Base-by-base conservation (phyloP, 225 moss, liverwort and hornwort genomes). In the Sphagnum tenellum region DNA sequence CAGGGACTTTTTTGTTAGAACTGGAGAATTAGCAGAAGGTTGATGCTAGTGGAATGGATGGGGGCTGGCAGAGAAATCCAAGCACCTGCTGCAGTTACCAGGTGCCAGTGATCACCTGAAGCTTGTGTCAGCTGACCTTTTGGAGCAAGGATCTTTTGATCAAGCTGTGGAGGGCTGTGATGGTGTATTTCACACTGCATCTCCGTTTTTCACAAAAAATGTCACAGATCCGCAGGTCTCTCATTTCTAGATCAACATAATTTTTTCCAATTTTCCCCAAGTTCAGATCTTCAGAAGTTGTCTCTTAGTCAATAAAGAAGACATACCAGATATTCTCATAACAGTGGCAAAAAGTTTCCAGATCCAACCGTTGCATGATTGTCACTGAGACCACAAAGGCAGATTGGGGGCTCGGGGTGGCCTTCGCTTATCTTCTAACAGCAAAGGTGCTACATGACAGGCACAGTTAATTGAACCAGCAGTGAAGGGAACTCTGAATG, bases 161-260 rank as follows among this genome's bases (percentile, higher is more conserved):
- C 69, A 8, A 2, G 73, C 64, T 7, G 68, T 81, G 1, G 47
- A 75, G 71, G 81, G 75, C 52, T 84, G 84, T 57, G 77, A 57
- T 44, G 84, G 84, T 4, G 81, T 84, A 10, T 78, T 81, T 51
- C 84, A 84, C 65, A 80, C 80, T 6, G 84, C 81, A 44, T 84
- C 79, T 66, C 84, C 84, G 2, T 81, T 81, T 56, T 77, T 84
- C 12, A 60, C 49, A 52, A 12, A 46, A 11, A 47, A 70, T 0
- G 13, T 61, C 3, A 61, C 78, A 49, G 73, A 84, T 62, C 78
- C 81, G 0, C 74, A 84, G 64, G 81, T 93, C 55, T 46, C 57
- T 3, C 2, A 13, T 7, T 3, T 4, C 47, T 55, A 44, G 9
- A 45, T 9, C 2, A 3, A 8, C 7, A 53, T 10, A 11, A 5